Base-by-base conservation (phyloP, 495 filamentous ascomycete species). In the Trichoderma virens region DNA sequence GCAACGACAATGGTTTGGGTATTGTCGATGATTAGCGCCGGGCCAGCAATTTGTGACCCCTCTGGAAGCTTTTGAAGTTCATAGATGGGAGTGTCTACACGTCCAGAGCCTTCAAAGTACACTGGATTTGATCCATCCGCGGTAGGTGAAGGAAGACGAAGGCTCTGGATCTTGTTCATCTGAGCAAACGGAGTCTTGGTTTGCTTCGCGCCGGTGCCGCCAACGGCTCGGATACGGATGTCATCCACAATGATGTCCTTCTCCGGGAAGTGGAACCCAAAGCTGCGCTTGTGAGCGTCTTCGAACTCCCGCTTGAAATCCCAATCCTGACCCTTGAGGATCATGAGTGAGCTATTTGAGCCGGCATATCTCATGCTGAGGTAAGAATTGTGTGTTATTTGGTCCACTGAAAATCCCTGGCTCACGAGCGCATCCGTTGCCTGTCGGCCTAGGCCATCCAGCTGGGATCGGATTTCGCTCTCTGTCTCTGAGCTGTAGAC, bases 1-100 rank as follows among this genome's bases (percentile, higher is more conserved):
- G 89, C 90, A n/a, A 98, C 84, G 3, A 98, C 91, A 64, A 98
- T 92, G 0, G 94, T 98, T 73, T 98, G 94, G 2, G 94, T 98
- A 35, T 91, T 87, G 71, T 98, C 94, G 18, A 94, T 93, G 63
- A 98, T 81, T 65, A 98, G 88, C 0, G 94, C 94, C 9, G 94
- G 94, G 0, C 94, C 94, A 43, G 82, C 77, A 25, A 98, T 82
- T 25, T 87, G 85, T 65, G 89, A 86, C 14, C 91, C 89, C 39
- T 91, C 84, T 6, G 78, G 77, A 2, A 98, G 78, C 65, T 93
- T 86, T 64, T 89, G 85, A 0, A 98, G 81, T 68, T 90, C 88
- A 73, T 92, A 97, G 60, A 98, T 87, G 0, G 90, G 86, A 0
- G 94, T 96, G 41, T 94, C 85, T 66, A 85, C 77, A 8, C 92